A percentile compares a stretch with the other conserved stretches of the same genome.
phyloP scores from a whole-genome alignment of 306 rosid species.

The Acacia confusa region DNA sequence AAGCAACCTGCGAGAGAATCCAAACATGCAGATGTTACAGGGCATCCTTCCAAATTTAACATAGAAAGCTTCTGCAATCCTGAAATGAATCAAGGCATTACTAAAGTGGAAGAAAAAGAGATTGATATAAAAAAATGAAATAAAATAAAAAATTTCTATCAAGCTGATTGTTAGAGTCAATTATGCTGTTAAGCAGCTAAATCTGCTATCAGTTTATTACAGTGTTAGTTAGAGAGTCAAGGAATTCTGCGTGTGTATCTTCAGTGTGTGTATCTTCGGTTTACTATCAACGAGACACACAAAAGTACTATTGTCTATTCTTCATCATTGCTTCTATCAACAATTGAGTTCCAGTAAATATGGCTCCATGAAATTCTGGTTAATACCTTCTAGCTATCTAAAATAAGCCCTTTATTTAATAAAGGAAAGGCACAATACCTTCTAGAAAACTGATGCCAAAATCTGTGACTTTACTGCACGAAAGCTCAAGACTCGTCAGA shows the following conservation, averaged over 20 bases:
- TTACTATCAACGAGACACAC: background rate
- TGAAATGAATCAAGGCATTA: slow-evolving; percentile 39
- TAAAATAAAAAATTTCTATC: background rate
- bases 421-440: slow-evolving; percentile 50
- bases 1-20: slow-evolving; percentile 79
- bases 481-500: slow-evolving; percentile 72
- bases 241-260: background rate
- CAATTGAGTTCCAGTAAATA: slow-evolving; percentile 23
- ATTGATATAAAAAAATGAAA: background rate
- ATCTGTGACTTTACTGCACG: slow-evolving; percentile 83
- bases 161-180: background rate
- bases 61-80: slow-evolving; percentile 75
- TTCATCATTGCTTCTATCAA: background rate
- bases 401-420: background rate
- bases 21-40: slow-evolving; percentile 80
- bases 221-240: background rate
- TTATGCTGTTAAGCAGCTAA: background rate
- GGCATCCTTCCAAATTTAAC: slow-evolving; percentile 94
- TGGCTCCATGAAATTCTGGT: slow-evolving; percentile 10
- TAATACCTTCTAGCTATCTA: background rate
- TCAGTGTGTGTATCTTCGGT: background rate
- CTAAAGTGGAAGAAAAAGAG: slow-evolving; percentile 13
- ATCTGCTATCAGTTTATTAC: background rate
- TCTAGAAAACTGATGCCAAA: slow-evolving; percentile 66
- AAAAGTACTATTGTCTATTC: background rate